Percentiles rank a stretch among this genome's conserved stretches.
Conservation (phyloP, 768 basidiomycete genomes). For the Leccinum obscurum region DNA sequence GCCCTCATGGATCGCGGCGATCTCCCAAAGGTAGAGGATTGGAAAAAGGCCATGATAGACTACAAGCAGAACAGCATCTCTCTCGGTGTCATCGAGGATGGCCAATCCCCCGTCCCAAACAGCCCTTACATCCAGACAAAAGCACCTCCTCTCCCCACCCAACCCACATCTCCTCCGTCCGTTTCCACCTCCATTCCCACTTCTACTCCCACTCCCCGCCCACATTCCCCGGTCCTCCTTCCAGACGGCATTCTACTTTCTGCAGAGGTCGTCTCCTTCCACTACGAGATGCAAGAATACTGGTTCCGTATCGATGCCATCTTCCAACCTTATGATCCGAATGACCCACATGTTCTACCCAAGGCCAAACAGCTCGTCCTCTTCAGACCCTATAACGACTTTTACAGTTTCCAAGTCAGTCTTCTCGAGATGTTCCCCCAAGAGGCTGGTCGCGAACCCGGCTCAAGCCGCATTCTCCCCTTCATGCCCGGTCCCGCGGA, state of each 20-base stretch:
- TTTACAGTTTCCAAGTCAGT: conserved; percentile 94
- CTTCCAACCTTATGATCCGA: conserved; percentile 77
- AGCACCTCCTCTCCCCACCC: conserved; percentile 14
- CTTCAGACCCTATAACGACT: conserved; percentile 96
- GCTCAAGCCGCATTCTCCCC: conserved; percentile 76
- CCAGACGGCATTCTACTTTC: conserved; percentile 83
- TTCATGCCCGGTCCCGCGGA: conserved; percentile 97
- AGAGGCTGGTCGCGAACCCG: conserved; percentile 81
- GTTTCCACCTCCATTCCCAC: background rate
- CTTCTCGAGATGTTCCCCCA: conserved; percentile 85
- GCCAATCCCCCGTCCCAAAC: conserved; percentile 43
- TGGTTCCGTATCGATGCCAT: conserved; percentile 95
- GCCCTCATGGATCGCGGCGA: conserved; percentile 83
- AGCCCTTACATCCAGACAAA: conserved; percentile 39
- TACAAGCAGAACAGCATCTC: conserved; percentile 98
- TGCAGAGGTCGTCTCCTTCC: conserved; percentile 94
- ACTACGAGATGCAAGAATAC: conserved; percentile 93
- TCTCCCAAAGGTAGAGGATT: conserved; percentile 96
- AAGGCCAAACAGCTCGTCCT: conserved; percentile 78
- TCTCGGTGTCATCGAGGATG: conserved; percentile 83
- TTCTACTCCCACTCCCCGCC: conserved; percentile 25
- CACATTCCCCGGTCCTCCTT: conserved; percentile 49
- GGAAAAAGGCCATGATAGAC: conserved; percentile 92
- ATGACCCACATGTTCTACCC: conserved; percentile 57
- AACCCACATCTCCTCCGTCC: conserved; percentile 9